Evolutionary conservation across 2,329 filamentous ascomycete species (phyloP).

Genomic region (Nannizziopsis barbatae): DNA sequence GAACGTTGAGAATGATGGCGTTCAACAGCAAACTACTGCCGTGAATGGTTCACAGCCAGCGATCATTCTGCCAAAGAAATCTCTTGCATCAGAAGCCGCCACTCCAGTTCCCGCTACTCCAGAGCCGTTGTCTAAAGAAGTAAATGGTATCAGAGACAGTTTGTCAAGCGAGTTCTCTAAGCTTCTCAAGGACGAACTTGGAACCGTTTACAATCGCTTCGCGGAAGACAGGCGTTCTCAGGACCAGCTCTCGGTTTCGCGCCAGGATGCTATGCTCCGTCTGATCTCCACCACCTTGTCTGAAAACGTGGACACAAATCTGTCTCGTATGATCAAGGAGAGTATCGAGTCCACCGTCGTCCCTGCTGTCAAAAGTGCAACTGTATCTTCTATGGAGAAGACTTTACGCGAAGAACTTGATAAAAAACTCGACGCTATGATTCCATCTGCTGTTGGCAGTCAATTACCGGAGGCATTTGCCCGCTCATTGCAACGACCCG

Average conservation of each 20-base stretch:
- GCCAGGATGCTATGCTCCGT: slow-evolving; percentile 58
- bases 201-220: slow-evolving; percentile 48
- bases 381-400: slow-evolving; percentile 57
- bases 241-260: slow-evolving; percentile 51
- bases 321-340: slow-evolving; percentile 62
- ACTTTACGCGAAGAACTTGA: slow-evolving; percentile 59
- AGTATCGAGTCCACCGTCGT: slow-evolving; percentile 67
- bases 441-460: slow-evolving; percentile 64
- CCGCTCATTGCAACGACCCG: slow-evolving; percentile 60
- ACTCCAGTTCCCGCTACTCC: not conserved
- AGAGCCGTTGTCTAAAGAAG: slow-evolving; percentile 49
- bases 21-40: not conserved
- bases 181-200: slow-evolving; percentile 40
- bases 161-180: slow-evolving; percentile 42
- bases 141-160: slow-evolving; percentile 43
- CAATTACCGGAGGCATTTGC: slow-evolving; percentile 56
- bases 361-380: slow-evolving; percentile 58
- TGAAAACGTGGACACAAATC: slow-evolving; percentile 62
- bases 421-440: slow-evolving; percentile 51
- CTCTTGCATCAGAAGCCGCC: not conserved
- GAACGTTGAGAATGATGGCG: not conserved
- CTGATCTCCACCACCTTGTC: slow-evolving; percentile 57
- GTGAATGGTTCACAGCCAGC: not conserved
- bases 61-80: not conserved
- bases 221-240: slow-evolving; percentile 58